Percentiles rank a stretch among this genome's conserved stretches.
Evolutionary conservation across 1,284 basidiomycete genomes (phyloP).

Genomic region (Cutaneotrichosporon sp.): DNA sequence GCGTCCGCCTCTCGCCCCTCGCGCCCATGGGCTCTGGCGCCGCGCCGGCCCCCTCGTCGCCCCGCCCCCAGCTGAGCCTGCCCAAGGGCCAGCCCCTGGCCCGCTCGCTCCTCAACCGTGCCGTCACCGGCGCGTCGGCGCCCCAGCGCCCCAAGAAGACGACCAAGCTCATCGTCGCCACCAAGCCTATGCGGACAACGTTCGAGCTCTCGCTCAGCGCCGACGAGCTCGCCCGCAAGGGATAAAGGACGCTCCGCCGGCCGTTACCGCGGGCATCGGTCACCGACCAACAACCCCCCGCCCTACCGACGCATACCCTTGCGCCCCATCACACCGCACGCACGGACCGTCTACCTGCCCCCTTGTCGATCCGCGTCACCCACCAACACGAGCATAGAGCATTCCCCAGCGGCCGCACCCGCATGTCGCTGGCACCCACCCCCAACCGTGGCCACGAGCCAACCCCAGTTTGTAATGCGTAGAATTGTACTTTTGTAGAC

Average conservation of each 20-base stretch:
- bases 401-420: background rate
- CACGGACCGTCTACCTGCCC: background rate
- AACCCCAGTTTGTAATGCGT: background rate
- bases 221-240: conserved; percentile 39
- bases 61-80: conserved; percentile 14
- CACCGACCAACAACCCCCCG: background rate
- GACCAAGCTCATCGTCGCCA: conserved; percentile 48
- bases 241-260: background rate
- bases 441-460: background rate
- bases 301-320: background rate
- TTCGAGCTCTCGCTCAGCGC: conserved; percentile 47
- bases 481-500: background rate
- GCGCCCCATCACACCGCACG: background rate
- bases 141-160: conserved; percentile 26
- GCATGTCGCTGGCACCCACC: background rate
- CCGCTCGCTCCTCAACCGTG: conserved; percentile 41
- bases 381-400: conserved; percentile 6
- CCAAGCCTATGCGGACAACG: conserved; percentile 46
- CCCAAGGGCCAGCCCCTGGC: conserved; percentile 47
- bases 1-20: conserved; percentile 2
- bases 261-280: background rate
- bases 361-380: conserved; percentile 2
- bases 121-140: conserved; percentile 15
- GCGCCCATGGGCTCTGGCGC: conserved; percentile 1
- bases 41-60: background rate